Evolutionary conservation across 2,329 filamentous ascomycete genomes (phyloP).

Genomic region (Ophiocordyceps sinensis): DNA sequence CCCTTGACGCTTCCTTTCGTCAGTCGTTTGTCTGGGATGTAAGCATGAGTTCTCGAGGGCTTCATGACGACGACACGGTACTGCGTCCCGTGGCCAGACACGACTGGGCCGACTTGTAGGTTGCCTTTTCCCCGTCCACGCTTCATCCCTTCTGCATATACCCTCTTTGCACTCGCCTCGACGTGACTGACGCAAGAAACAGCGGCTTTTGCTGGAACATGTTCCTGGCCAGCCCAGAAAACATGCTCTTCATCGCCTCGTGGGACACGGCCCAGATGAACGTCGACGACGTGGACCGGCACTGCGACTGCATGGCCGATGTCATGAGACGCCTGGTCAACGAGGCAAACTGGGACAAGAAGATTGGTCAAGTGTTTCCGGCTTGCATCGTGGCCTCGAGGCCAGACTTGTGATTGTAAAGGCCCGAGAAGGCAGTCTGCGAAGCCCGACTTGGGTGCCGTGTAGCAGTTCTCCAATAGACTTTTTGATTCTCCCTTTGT

Average conservation of each 20-base stretch:
- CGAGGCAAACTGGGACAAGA: conserved; percentile 12
- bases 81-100: conserved; percentile 17
- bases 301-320: conserved; percentile 15
- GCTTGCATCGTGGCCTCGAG: too few species aligned
- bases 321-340: conserved; percentile 15
- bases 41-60: conserved; percentile 11
- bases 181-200: not conserved
- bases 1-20: conserved; percentile 18
- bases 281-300: conserved; percentile 13
- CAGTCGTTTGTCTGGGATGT: conserved; percentile 25
- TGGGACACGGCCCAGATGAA: conserved; percentile 27
- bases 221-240: conserved; percentile 18
- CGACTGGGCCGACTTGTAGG: conserved; percentile 25
- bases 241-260: conserved; percentile 20
- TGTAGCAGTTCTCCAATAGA: too few species aligned
- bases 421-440: not conserved
- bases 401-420: not conserved
- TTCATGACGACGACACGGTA: conserved; percentile 7
- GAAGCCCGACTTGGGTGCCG: too few species aligned
- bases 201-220: conserved; percentile 25
- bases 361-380: not conserved
- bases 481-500: too few species aligned
- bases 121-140: not conserved
- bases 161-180: not conserved
- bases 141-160: not conserved